Evolutionary conservation across 441 rosid species (phyloP).

Genomic region (Adansonia madagascariensis): DNA sequence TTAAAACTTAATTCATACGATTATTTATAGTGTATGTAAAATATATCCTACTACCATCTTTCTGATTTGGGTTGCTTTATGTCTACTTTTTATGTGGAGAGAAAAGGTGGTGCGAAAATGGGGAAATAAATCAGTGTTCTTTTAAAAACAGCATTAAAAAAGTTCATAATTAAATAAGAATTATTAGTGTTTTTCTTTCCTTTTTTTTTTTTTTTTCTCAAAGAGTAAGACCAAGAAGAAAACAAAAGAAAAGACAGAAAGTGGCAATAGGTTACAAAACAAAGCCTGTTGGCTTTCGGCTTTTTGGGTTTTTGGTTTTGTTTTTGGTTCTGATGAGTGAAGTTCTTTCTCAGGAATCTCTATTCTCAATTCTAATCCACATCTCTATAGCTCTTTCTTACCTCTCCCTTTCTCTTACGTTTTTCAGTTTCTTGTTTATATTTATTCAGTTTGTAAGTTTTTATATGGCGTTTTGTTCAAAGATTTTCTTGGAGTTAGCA

Average conservation of each 20-base stretch:
- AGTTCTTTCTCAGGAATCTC: slow-evolving; percentile 34
- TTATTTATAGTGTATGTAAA: slow-evolving; percentile 3
- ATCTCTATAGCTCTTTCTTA: slow-evolving; percentile 20
- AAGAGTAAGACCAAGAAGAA: slow-evolving; percentile 34
- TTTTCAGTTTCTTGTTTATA: background rate
- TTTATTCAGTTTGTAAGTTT: background rate
- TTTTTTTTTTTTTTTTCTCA: no score
- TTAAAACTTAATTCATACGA: background rate
- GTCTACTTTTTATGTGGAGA: slow-evolving; percentile 31
- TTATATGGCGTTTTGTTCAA: background rate
- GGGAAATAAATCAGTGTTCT: slow-evolving; percentile 20
- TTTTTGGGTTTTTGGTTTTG: slow-evolving; percentile 22
- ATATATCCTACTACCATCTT: background rate
- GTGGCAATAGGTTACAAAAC: slow-evolving; percentile 47
- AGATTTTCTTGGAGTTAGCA: slow-evolving; percentile 4
- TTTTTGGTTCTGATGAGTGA: slow-evolving; percentile 34
- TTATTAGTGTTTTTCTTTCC: background rate
- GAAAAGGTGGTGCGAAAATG: slow-evolving; percentile 22
- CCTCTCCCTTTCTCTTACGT: slow-evolving; percentile 22
- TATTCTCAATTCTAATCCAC: slow-evolving; percentile 34
- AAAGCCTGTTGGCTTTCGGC: slow-evolving; percentile 20
- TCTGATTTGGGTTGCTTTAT: slow-evolving; percentile 23
- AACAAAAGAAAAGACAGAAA: slow-evolving; percentile 58
- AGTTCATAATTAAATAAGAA: slow-evolving; percentile 18
- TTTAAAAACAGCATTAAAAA: background rate